Base-by-base conservation (phyloP, 208 protist genomes). In the Polymyxa betae region DNA sequence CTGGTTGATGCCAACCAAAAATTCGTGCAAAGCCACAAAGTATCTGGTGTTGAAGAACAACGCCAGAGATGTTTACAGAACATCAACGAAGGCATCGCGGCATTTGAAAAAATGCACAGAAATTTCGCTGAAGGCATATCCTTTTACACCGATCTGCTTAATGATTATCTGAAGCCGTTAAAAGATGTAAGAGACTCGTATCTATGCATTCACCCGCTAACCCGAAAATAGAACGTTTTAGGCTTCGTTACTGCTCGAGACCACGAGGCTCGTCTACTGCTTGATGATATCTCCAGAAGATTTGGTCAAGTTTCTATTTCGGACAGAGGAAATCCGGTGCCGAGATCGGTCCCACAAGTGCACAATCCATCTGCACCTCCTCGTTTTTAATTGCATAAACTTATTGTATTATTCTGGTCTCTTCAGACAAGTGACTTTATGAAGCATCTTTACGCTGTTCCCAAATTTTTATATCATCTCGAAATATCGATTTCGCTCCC, bases 401-500 rank as follows among this genome's bases (percentile, higher is more conserved):
- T n/a, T n/a, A n/a, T n/a, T n/a, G n/a, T n/a, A n/a, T n/a, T n/a
- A n/a, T n/a, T n/a, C n/a, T n/a, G n/a, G n/a, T n/a, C n/a, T n/a
- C n/a, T n/a, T n/a, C n/a, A n/a, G n/a, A n/a, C n/a, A n/a, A n/a
- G n/a, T n/a, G n/a, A n/a, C n/a, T n/a, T n/a, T n/a, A n/a, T n/a
- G n/a, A n/a, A n/a, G n/a, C n/a, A n/a, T n/a, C n/a, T n/a, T n/a
- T n/a, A n/a, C n/a, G n/a, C n/a, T n/a, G n/a, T n/a, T n/a, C n/a
- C n/a, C n/a, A n/a, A n/a, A 60, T 60, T 24, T 29, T 89, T n/a
- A 89, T 32, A 66, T 89, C 88, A 89, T 89, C 45, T 89, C 88
- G n/a, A 89, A 89, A 44, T 89, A 89, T 32, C 88, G 46, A 20
- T 60, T 5, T 44, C 88, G 32, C n/a, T 89, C 88, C 88, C 88